These are phyloP conservation scores for Colletotrichum agaves DNA, from an alignment of 2,329 filamentous ascomycete genomes.

Conservation along the genomic window DNA sequence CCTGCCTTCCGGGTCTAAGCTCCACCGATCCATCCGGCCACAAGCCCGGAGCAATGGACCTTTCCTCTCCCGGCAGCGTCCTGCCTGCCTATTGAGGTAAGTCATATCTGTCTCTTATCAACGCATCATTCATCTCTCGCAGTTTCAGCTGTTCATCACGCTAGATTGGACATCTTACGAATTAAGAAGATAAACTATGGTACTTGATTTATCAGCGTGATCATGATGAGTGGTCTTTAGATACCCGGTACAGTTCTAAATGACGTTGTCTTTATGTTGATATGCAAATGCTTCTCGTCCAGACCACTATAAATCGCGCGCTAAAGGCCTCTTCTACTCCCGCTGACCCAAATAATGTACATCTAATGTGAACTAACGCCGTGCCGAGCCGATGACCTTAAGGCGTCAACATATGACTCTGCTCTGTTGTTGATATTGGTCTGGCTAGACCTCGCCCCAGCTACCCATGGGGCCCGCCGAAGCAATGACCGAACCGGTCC, in stretches of 20 bases:
- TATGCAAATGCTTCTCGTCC: constrained; percentile 22
- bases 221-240: constrained; percentile 14
- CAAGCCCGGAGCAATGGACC: constrained; percentile 5
- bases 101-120: not conserved
- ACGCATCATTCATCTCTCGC: constrained; percentile 2
- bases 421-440: not conserved
- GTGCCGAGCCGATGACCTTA: not conserved
- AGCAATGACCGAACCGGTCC: constrained; percentile 77
- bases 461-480: constrained; percentile 76
- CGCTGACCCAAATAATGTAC: constrained; percentile 23
- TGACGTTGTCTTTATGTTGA: constrained; percentile 12
- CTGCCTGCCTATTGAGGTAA: constrained; percentile 15
- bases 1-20: constrained; percentile 14
- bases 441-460: constrained; percentile 77
- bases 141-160: not conserved
- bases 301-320: not conserved
- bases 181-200: no score
- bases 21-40: constrained; percentile 19
- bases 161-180: not conserved
- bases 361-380: constrained; percentile 18
- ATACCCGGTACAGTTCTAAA: constrained; percentile 20
- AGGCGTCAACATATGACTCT: not conserved
- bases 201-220: not conserved
- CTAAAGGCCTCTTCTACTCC: constrained; percentile 1
- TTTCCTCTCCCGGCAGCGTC: constrained; percentile 6